phyloP scores from a whole-genome alignment of 2,329 filamentous ascomycete genomes.

The Ophiocordyceps unilateralis region DNA sequence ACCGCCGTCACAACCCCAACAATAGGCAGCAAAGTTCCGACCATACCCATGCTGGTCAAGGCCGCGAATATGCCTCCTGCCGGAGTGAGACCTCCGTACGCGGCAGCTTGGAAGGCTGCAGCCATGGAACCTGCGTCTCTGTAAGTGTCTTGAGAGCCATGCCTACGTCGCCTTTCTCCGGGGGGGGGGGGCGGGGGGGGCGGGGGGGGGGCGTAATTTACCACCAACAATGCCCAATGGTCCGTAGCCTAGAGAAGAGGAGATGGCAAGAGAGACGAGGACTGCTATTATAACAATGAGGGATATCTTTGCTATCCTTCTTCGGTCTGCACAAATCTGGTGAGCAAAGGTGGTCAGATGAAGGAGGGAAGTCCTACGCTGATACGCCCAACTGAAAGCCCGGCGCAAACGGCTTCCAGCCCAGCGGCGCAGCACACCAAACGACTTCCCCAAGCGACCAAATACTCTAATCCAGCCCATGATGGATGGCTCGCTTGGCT shows the following conservation, averaged over 20 bases:
- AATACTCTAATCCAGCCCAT: background rate
- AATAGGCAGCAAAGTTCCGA: constrained; percentile 2
- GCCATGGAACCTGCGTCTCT: background rate
- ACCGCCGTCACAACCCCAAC: background rate
- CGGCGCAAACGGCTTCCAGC: background rate
- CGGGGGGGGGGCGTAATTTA: no score
- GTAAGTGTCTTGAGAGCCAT: background rate
- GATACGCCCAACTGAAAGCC: background rate
- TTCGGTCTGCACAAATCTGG: background rate
- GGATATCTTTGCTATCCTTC: no score
- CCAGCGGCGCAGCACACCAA: background rate
- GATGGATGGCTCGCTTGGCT: background rate
- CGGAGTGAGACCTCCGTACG: constrained; percentile 1
- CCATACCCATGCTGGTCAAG: constrained; percentile 2
- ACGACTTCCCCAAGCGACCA: background rate
- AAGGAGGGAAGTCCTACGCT: background rate
- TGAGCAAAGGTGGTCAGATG: background rate
- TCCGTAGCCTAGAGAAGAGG: no score
- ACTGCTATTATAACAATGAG: no score
- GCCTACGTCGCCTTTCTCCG: no score
- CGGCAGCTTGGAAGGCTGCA: constrained; percentile 1
- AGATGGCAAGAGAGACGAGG: no score
- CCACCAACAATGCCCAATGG: no score
- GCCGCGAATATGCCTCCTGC: background rate
- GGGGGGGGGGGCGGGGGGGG: no score